A percentile compares a stretch with the other conserved stretches of the same genome.
Evolutionary conservation across 208 protist species (phyloP).

Genomic region (Kentomonas sorsogonicus): DNA sequence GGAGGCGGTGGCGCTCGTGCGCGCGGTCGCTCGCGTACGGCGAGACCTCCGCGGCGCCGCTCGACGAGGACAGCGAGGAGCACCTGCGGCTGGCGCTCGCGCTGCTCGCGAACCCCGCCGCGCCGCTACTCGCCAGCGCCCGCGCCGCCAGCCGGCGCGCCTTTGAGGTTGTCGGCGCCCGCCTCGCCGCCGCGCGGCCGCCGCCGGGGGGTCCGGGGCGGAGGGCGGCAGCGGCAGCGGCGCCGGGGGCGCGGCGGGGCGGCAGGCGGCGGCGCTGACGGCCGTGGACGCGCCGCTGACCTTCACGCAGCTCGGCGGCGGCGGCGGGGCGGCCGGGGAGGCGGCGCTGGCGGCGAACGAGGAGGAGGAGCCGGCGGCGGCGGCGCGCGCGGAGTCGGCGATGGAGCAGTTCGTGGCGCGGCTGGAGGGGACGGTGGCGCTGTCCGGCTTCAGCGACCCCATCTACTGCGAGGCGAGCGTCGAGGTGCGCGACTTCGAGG

Average conservation of each 20-base stretch:
- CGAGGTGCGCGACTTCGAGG: constrained; percentile 97
- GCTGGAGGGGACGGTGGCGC: constrained; percentile 86
- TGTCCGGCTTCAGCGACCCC: constrained; percentile 96
- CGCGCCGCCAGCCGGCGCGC: constrained; percentile 1
- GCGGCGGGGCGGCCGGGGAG: constrained; percentile 45
- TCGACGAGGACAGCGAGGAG: constrained; percentile 89
- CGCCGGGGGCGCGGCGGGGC: constrained; percentile 5
- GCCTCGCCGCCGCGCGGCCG: not conserved
- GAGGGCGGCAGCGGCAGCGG: constrained; percentile 14
- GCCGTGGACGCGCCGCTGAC: constrained; percentile 63
- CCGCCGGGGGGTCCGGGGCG: no score
- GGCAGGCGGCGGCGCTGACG: constrained; percentile 15
- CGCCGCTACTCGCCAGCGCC: constrained; percentile 49
- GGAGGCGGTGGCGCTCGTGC: constrained; percentile 60
- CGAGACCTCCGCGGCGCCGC: constrained; percentile 26
- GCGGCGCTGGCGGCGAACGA: constrained; percentile 52
- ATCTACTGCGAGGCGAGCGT: constrained; percentile 97
- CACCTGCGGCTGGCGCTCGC: constrained; percentile 81
- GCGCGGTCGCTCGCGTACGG: constrained; percentile 76
- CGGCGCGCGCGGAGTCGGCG: constrained; percentile 3
- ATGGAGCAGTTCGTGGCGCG: constrained; percentile 45
- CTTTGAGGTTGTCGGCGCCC: not conserved
- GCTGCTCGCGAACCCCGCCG: constrained; percentile 37
- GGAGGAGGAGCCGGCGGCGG: constrained; percentile 10
- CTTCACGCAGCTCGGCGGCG: constrained; percentile 67